A percentile compares a stretch with the other conserved stretches of the same genome.
Evolutionary conservation across 139 green algal species (phyloP).

Genomic region (Chlamydomonas sp.): DNA sequence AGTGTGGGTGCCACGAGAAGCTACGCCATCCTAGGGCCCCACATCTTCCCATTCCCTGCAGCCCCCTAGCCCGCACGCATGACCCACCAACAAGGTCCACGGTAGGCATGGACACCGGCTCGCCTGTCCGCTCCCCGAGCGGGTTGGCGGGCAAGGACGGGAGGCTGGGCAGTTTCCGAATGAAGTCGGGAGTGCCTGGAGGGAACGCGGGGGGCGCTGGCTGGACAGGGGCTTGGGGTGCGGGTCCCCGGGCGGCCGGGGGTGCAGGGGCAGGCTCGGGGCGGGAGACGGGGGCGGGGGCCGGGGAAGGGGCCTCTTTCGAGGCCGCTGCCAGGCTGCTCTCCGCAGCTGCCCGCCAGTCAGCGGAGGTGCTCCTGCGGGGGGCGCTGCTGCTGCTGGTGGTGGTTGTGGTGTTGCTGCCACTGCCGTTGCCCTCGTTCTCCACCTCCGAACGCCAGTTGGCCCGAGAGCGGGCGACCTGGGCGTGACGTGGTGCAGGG

Average conservation of each 20-base stretch:
- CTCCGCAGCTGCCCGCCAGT: neutral
- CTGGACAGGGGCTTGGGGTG: too few species aligned
- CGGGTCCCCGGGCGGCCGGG: too few species aligned
- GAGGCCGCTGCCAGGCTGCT: neutral
- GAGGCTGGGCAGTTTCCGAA: too few species aligned
- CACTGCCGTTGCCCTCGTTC: neutral
- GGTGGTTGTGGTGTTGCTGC: neutral
- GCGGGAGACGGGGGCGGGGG: too few species aligned
- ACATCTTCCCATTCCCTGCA: neutral
- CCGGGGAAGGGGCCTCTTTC: neutral
- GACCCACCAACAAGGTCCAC: conserved; percentile 1
- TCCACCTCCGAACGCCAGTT: conserved; percentile 30
- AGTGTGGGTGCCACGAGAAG: neutral
- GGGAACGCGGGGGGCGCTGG: too few species aligned
- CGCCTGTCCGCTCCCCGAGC: neutral
- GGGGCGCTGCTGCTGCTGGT: neutral
- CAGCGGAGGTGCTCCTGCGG: neutral
- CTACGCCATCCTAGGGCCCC: neutral
- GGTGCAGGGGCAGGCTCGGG: too few species aligned
- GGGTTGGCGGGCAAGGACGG: too few species aligned
- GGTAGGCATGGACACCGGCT: conserved; percentile 12
- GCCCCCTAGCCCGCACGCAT: neutral
- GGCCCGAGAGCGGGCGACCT: neutral
- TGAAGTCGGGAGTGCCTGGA: too few species aligned
- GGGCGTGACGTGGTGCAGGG: neutral